Conservation (phyloP, 768 basidiomycete species). For the Mycena polygramma region DNA sequence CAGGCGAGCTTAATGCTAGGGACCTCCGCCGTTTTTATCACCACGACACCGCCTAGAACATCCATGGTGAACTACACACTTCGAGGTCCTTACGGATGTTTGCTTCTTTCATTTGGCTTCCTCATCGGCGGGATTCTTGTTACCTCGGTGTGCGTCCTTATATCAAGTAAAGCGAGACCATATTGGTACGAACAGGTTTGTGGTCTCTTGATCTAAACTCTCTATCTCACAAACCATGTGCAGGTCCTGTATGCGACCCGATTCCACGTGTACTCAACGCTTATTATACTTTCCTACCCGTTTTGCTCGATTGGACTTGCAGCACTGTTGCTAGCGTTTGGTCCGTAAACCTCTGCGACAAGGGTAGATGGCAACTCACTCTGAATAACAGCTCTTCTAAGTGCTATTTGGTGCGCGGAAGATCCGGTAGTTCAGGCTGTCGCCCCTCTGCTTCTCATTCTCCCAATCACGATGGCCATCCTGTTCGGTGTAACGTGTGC, state of each 20-base stretch:
- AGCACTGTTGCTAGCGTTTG: conserved; percentile 5
- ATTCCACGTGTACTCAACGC: conserved; percentile 18
- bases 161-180: neutral
- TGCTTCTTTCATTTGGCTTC: conserved; percentile 12
- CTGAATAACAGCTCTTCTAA: neutral
- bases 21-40: conserved; percentile 20
- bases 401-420: neutral
- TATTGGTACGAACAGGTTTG: conserved; percentile 16
- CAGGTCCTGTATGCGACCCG: conserved; percentile 4
- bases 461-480: neutral
- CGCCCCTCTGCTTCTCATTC: neutral
- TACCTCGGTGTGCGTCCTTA: conserved; percentile 1
- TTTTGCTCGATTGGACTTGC: conserved; percentile 17
- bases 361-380: neutral
- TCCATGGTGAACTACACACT: conserved; percentile 12
- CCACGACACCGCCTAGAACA: conserved; percentile 16
- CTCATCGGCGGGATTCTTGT: conserved; percentile 26
- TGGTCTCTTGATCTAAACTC: no score
- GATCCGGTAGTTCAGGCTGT: neutral
- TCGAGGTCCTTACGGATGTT: conserved; percentile 23
- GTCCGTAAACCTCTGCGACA: neutral
- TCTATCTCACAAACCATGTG: no score
- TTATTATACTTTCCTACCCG: conserved; percentile 18
- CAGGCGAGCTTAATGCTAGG: conserved; percentile 23
- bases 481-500: neutral